Evolutionary conservation across 2,329 filamentous ascomycete species (phyloP).

Genomic region (Daldinia sp.): DNA sequence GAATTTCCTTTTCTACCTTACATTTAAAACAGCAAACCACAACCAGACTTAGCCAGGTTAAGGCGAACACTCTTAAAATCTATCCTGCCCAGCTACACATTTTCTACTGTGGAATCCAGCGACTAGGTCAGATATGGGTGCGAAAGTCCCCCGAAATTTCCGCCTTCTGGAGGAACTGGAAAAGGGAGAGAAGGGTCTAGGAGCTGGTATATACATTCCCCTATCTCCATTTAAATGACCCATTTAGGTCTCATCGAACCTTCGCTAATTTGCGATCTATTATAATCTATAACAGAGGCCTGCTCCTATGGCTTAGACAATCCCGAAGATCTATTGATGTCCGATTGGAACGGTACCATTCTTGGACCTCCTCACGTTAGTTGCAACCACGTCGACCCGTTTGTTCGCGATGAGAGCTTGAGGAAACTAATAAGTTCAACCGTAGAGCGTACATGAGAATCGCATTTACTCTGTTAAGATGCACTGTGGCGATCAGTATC

Average conservation of each 20-base stretch:
- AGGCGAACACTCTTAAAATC: not conserved
- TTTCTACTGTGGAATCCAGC: not conserved
- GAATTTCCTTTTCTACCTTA: not conserved
- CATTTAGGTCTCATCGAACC: slow-evolving; percentile 8
- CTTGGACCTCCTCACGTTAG: slow-evolving; percentile 94
- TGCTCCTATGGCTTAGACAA: slow-evolving; percentile 97
- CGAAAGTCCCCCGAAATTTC: slow-evolving; percentile 95
- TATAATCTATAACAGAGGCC: slow-evolving; percentile 71
- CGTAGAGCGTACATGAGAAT: slow-evolving; percentile 95
- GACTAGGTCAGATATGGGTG: slow-evolving; percentile 51
- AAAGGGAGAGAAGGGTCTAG: slow-evolving; percentile 97
- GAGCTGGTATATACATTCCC: slow-evolving; percentile 73
- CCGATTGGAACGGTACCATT: slow-evolving; percentile 98
- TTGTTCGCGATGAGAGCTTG: not conserved
- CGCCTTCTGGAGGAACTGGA: slow-evolving; percentile 96
- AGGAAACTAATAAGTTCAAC: slow-evolving; percentile 17
- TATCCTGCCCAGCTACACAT: not conserved
- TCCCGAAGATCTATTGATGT: slow-evolving; percentile 95
- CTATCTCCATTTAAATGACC: slow-evolving; percentile 17
- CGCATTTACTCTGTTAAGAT: slow-evolving; percentile 99
- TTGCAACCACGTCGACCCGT: slow-evolving; percentile 37
- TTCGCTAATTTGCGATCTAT: slow-evolving; percentile 1
- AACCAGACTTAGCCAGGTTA: not conserved
- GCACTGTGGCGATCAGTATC: slow-evolving; percentile 91
- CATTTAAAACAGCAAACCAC: not conserved